These are phyloP conservation scores for Inga oerstediana DNA, from an alignment of 306 rosid species.

Conservation along the genomic window DNA sequence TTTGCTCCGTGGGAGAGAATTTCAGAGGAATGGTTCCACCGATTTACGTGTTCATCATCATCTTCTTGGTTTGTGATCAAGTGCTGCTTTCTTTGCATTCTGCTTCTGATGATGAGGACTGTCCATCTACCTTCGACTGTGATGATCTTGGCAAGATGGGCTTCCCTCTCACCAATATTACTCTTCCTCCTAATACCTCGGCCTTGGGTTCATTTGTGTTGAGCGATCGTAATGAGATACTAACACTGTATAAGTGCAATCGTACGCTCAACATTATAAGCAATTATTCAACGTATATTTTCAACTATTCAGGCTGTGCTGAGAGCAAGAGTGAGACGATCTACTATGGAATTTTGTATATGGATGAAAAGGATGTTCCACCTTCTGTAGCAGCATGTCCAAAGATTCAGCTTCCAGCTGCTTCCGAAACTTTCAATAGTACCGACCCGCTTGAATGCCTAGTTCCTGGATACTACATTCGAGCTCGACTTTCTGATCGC, in stretches of 20 bases:
- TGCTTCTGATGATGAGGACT: neutral
- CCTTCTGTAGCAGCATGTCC: constrained; percentile 20
- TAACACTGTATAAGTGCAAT: constrained; percentile 31
- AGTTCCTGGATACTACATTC: neutral
- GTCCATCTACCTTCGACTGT: constrained; percentile 33
- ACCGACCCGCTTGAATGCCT: neutral
- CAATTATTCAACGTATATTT: neutral
- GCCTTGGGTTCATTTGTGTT: neutral
- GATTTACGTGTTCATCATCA: neutral
- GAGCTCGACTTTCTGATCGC: neutral
- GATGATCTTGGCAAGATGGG: constrained; percentile 2
- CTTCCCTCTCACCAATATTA: constrained; percentile 33
- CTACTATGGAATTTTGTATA: constrained; percentile 3
- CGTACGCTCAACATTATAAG: neutral
- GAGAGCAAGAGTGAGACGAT: neutral
- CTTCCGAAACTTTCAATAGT: neutral
- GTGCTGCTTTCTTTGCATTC: neutral
- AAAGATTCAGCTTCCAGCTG: constrained; percentile 26
- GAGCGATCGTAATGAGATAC: neutral
- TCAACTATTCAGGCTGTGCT: neutral
- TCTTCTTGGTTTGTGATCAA: neutral
- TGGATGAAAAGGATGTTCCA: neutral
- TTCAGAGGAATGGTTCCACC: neutral
- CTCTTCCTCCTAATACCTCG: constrained; percentile 23
- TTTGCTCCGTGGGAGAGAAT: neutral